Evolutionary conservation across 306 rosid species (phyloP), one percentile per base, ranked within the genome.

Genomic region (Malus orientalis): DNA sequence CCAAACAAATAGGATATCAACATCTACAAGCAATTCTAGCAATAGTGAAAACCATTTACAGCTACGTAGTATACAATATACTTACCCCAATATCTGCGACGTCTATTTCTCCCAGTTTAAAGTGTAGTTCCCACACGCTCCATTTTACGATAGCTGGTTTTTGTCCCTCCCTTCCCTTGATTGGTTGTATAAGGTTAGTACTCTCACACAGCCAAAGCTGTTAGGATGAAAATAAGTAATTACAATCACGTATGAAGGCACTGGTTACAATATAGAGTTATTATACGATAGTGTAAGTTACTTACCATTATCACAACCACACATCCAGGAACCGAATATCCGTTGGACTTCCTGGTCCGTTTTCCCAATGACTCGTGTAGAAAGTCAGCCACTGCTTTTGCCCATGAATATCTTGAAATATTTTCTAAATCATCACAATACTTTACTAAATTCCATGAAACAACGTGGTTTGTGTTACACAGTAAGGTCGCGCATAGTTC

Each of bases 131-230:
- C 15, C 29, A 38, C 25, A 70, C 16, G 27, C 44, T 49, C 74
- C 74, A 70, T 70, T 70, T 69, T 15, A 70, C 13, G 3, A 70
- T 22, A 55, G 61, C 59, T 8, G 61, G 60, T 27, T 40, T 70
- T 4, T 49, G 25, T 29, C 25, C 38, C 60, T 70, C 74, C 25
- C 74, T 25, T 70, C 60, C 74, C 27, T 70, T n/a, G 36, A 70
- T 49, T 70, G 74, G 74, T 49, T 49, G 40, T 18, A 70, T 18
- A 18, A 70, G 74, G 33, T 70, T 70, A 23, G 42, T 70, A 27
- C 33, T 70, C 61, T 70, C 74, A 29, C 60, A 49, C 44, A 70
- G 49, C 74, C 60, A 70, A 47, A 70, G 55, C 18, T 70, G 61
- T 59, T 18, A 18, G 15, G 42, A 70, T 15, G 8, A 49, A 70